Evolutionary conservation across 2,329 filamentous ascomycete genomes (phyloP).

Genomic region (Xylaria digitata): DNA sequence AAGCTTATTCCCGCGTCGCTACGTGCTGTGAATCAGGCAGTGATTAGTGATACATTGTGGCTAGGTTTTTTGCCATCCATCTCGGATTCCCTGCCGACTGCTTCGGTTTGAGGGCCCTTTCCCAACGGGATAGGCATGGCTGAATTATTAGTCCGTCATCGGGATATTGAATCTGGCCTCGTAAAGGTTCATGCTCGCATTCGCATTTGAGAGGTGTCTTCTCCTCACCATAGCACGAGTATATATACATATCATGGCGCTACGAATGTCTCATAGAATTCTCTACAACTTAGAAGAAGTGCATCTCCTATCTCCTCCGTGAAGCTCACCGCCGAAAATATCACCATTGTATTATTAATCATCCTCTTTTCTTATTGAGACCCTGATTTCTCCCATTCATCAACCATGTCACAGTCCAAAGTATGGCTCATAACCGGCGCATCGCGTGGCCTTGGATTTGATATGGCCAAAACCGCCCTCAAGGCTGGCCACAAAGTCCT

Average conservation of each 20-base stretch:
- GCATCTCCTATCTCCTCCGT: not conserved
- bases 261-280: not conserved
- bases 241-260: conserved; percentile 11
- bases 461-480: conserved; percentile 42
- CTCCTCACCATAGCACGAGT: not conserved
- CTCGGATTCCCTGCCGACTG: not conserved
- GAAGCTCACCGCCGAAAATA: not conserved
- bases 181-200: not conserved
- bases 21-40: not conserved
- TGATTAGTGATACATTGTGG: not conserved
- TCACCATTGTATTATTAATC: not conserved
- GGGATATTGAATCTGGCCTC: conserved; percentile 11
- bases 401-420: conserved; percentile 41
- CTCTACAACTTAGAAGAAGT: conserved; percentile 6
- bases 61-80: not conserved
- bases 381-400: not conserved
- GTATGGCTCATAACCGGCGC: conserved; percentile 47
- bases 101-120: not conserved
- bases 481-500: conserved; percentile 45
- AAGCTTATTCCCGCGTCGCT: not conserved
- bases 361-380: not conserved
- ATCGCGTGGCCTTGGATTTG: conserved; percentile 44
- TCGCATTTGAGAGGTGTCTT: not conserved
- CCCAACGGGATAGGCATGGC: conserved; percentile 2
- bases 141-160: conserved; percentile 26